Evolutionary conservation across 78 protist genomes (phyloP).

Genomic region (Tieghemostelium lacteum): DNA sequence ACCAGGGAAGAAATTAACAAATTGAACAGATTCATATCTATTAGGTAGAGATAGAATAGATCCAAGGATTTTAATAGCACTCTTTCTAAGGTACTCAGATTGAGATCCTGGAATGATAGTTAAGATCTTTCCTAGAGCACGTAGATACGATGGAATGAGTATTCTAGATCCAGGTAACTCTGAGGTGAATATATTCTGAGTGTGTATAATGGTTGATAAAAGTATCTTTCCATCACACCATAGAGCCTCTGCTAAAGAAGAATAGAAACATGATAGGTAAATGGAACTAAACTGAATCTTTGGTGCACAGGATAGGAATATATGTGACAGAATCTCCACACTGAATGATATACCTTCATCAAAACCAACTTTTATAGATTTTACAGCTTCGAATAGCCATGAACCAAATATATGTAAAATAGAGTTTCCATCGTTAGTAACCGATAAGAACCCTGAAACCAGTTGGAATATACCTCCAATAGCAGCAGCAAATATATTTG

Average conservation of each 20-base stretch:
- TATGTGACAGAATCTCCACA: slow-evolving; percentile 31
- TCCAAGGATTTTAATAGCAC: slow-evolving; percentile 37
- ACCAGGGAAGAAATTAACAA: slow-evolving; percentile 50
- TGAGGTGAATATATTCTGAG: slow-evolving; percentile 18
- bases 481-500: slow-evolving; percentile 41
- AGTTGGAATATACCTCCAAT: slow-evolving; percentile 69
- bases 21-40: slow-evolving; percentile 45
- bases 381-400: slow-evolving; percentile 66
- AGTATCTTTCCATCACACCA: slow-evolving; percentile 76
- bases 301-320: slow-evolving; percentile 36
- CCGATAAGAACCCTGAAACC: slow-evolving; percentile 36
- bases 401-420: slow-evolving; percentile 54
- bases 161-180: slow-evolving; percentile 68
- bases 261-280: slow-evolving; percentile 39
- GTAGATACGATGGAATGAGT: slow-evolving; percentile 47
- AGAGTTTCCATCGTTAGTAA: slow-evolving; percentile 50
- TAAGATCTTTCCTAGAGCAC: slow-evolving; percentile 48
- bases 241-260: slow-evolving; percentile 27
- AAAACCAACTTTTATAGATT: slow-evolving; percentile 25
- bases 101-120: slow-evolving; percentile 28
- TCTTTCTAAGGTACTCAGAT: slow-evolving; percentile 17
- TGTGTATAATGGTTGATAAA: slow-evolving; percentile 23
- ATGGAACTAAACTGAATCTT: slow-evolving; percentile 38
- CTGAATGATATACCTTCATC: slow-evolving; percentile 65
- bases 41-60: slow-evolving; percentile 34